Percentiles rank a stretch among this genome's conserved stretches.
Conservation (phyloP, 1,139 yeast genomes). For the Insectozyma bohioensis region DNA sequence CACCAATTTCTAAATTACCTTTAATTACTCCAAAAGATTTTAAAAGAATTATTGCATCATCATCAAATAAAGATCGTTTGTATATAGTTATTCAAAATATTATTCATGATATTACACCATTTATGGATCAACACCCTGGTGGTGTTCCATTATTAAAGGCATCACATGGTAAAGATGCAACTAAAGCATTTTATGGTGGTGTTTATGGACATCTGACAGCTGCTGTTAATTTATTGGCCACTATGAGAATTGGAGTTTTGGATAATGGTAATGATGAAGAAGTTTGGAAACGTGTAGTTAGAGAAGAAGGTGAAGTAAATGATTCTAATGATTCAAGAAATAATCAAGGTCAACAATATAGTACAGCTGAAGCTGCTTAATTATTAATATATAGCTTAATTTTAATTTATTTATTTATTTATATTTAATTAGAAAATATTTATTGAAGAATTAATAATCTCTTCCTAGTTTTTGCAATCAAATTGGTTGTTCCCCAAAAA, state of each 20-base stretch:
- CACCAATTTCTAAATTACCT: constrained; percentile 69
- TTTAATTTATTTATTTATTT: neutral
- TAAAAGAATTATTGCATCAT: constrained; percentile 34
- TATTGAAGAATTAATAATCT: no score
- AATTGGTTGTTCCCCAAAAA: no score
- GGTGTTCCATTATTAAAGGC: constrained; percentile 61
- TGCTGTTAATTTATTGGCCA: constrained; percentile 66
- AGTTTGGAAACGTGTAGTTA: constrained; percentile 64
- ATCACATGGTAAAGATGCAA: constrained; percentile 71
- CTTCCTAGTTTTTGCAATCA: no score
- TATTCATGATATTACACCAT: constrained; percentile 73
- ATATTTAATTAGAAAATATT: no score
- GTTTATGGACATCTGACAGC: constrained; percentile 76
- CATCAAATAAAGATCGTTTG: constrained; percentile 37
- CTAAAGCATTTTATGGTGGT: constrained; percentile 72
- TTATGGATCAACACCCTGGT: constrained; percentile 73
- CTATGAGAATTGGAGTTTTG: constrained; percentile 71
- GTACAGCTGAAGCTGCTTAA: constrained; percentile 49
- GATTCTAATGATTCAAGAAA: constrained; percentile 24
- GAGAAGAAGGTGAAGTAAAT: constrained; percentile 39
- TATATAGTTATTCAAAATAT: constrained; percentile 53
- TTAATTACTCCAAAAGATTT: constrained; percentile 51
- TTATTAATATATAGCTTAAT: constrained; percentile 3
- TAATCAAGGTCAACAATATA: constrained; percentile 26
- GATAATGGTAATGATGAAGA: constrained; percentile 84